These are phyloP conservation scores for Tetrapisispora namnaoensis DNA, from an alignment of 805 yeast species.

Conservation along the genomic window DNA sequence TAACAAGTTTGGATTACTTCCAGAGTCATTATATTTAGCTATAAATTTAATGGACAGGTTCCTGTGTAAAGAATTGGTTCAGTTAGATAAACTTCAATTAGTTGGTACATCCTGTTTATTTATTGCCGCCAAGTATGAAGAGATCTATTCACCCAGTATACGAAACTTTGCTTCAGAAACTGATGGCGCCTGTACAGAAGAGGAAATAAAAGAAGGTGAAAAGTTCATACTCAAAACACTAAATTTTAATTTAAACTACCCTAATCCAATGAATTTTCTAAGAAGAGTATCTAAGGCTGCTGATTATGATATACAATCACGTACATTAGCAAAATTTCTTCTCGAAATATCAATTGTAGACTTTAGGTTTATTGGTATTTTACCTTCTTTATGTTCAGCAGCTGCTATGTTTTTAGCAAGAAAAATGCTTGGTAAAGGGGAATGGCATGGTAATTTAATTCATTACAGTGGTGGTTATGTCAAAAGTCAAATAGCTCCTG, in stretches of 20 bases:
- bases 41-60: slow-evolving; percentile 83
- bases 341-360: slow-evolving; percentile 75
- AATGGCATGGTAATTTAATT: slow-evolving; percentile 79
- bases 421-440: slow-evolving; percentile 56
- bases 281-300: slow-evolving; percentile 91
- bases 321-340: slow-evolving; percentile 83
- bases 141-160: slow-evolving; percentile 81
- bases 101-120: slow-evolving; percentile 80
- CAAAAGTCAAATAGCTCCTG: slow-evolving; percentile 60
- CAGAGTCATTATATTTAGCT: slow-evolving; percentile 79
- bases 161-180: slow-evolving; percentile 79
- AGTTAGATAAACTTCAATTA: slow-evolving; percentile 71
- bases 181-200: slow-evolving; percentile 74
- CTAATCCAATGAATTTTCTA: slow-evolving; percentile 87
- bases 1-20: slow-evolving; percentile 68
- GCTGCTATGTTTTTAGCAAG: slow-evolving; percentile 84
- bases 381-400: slow-evolving; percentile 80
- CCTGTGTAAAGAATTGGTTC: slow-evolving; percentile 66
- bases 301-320: slow-evolving; percentile 79
- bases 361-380: slow-evolving; percentile 62
- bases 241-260: slow-evolving; percentile 70
- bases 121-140: slow-evolving; percentile 90
- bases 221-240: slow-evolving; percentile 65
- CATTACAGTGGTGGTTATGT: slow-evolving; percentile 89
- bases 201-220: slow-evolving; percentile 79